A percentile compares a stretch with the other conserved stretches of the same genome.
These are phyloP conservation scores for Lindgomyces ingoldianus DNA, from an alignment of 495 filamentous ascomycete species.

Conservation along the genomic window DNA sequence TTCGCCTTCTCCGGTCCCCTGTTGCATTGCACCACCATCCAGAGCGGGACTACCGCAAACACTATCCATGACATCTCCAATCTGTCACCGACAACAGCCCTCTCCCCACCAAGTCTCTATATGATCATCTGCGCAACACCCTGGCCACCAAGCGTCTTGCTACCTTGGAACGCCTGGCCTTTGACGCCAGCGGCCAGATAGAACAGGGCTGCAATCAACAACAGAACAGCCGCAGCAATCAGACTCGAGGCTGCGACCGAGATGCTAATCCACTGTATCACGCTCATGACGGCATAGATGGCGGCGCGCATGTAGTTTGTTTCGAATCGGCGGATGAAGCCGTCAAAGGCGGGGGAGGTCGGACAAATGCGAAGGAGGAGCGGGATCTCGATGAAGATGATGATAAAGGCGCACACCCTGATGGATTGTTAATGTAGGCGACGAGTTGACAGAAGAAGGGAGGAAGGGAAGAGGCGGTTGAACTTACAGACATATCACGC, in stretches of 20 bases:
- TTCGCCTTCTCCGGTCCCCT: background rate
- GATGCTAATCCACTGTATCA: slow-evolving; percentile 78
- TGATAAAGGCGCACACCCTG: slow-evolving; percentile 77
- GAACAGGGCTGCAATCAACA: slow-evolving; percentile 74
- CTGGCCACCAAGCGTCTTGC: slow-evolving; percentile 93
- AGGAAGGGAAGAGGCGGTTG: background rate
- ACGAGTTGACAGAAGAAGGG: background rate
- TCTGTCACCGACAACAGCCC: background rate
- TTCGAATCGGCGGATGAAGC: slow-evolving; percentile 85
- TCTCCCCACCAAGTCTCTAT: slow-evolving; percentile 45
- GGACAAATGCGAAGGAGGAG: slow-evolving; percentile 97
- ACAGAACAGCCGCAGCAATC: slow-evolving; percentile 81
- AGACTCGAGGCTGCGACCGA: slow-evolving; percentile 64
- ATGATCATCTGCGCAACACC: slow-evolving; percentile 99
- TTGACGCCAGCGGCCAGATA: slow-evolving; percentile 83
- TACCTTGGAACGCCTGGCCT: slow-evolving; percentile 91
- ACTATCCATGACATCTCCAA: too few relatives aligned
- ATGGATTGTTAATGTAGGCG: background rate
- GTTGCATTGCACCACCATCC: too few relatives aligned
- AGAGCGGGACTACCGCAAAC: too few relatives aligned
- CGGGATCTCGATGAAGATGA: slow-evolving; percentile 96
- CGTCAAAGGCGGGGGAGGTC: slow-evolving; percentile 85
- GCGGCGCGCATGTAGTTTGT: slow-evolving; percentile 97
- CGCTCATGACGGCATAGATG: slow-evolving; percentile 79
- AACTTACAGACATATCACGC: slow-evolving; percentile 81